These are phyloP conservation scores for Gillenia trifoliata DNA, from an alignment of 306 rosid species.

Conservation along the genomic window DNA sequence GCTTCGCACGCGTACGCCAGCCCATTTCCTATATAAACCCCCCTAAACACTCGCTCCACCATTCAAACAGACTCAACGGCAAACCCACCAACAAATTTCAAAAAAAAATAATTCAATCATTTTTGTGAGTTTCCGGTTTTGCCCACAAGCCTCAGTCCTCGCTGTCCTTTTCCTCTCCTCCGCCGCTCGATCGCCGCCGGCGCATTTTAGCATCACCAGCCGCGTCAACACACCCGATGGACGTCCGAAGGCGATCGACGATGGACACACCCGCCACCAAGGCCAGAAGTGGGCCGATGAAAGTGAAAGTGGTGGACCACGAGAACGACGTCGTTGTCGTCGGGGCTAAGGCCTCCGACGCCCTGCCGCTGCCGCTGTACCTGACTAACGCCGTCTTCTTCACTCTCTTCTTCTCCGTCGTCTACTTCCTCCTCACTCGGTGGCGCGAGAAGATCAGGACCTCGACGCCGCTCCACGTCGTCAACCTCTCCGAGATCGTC, in stretches of 20 bases:
- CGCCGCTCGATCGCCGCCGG: slow-evolving; percentile 26
- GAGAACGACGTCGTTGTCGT: background rate
- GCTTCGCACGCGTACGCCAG: background rate
- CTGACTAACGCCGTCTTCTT: slow-evolving; percentile 63
- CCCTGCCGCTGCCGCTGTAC: slow-evolving; percentile 41
- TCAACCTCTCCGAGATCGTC: slow-evolving; percentile 57
- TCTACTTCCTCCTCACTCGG: slow-evolving; percentile 65
- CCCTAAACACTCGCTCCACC: slow-evolving; percentile 8
- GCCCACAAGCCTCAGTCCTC: background rate
- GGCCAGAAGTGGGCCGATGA: background rate
- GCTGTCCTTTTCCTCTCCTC: background rate
- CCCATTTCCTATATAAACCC: slow-evolving; percentile 4
- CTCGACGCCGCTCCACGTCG: slow-evolving; percentile 70
- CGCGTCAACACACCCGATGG: slow-evolving; percentile 30
- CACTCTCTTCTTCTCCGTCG: slow-evolving; percentile 70
- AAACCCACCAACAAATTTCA: background rate
- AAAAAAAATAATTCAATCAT: background rate
- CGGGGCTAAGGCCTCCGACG: slow-evolving; percentile 28
- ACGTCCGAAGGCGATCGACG: slow-evolving; percentile 48
- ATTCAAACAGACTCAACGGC: background rate
- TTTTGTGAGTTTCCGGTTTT: background rate
- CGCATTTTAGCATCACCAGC: background rate
- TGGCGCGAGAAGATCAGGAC: slow-evolving; percentile 91
- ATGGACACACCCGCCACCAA: slow-evolving; percentile 4
- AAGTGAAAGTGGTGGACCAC: slow-evolving; percentile 2